Base-by-base conservation (phyloP, 1,284 basidiomycete genomes). In the Rhodotorula sp. region DNA sequence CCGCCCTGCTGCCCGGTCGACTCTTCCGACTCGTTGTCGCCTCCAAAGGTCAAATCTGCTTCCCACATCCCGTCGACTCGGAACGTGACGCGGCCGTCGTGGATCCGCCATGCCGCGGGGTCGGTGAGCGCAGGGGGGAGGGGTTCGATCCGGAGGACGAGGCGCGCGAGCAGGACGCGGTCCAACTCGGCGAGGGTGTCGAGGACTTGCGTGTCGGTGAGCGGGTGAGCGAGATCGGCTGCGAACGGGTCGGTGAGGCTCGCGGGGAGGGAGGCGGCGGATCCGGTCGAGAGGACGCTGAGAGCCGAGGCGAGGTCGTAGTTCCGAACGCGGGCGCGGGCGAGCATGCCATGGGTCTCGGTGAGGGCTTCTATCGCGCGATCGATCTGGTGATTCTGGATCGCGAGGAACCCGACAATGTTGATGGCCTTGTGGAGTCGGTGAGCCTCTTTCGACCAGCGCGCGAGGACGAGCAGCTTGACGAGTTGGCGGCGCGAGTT, bases 291-390 rank as follows among this genome's bases (percentile, higher is more conserved):
- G 31, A 95, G 84, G 62, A 95, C 91, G 76, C 93, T 90, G 63
- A 95, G 83, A 26, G 93, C 93, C 1, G 92, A 93, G 18, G 92
- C 84, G n/a, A 95, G 84, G 80, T 96, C 93, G 75, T 93, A 91
- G 80, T 94, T 95, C 67, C 92, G 87, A 31, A 92, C 85, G 80
- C 92, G 91, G 0, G 84, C 82, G 23, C 79, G 78, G 21, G 79
- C 78, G 51, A 85, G 77, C 47, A 79, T 78, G 69, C 89, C 86
- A 76, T 87, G 89, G 2, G 87, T 87, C 76, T 87, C 87, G 64
- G 85, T 87, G 47, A 95, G 82, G 15, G 85, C 85, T 60, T 83
- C 79, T 56, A 91, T 86, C n/a, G 87, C 86, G 60, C 87, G 86
- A 69, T 91, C 89, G 77, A 94, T 90, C 80, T 93, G 91, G 64